Evolutionary conservation across 2,329 filamentous ascomycete genomes (phyloP), one percentile per base, ranked within the genome.

Genomic region (Paecilomyces niveus): DNA sequence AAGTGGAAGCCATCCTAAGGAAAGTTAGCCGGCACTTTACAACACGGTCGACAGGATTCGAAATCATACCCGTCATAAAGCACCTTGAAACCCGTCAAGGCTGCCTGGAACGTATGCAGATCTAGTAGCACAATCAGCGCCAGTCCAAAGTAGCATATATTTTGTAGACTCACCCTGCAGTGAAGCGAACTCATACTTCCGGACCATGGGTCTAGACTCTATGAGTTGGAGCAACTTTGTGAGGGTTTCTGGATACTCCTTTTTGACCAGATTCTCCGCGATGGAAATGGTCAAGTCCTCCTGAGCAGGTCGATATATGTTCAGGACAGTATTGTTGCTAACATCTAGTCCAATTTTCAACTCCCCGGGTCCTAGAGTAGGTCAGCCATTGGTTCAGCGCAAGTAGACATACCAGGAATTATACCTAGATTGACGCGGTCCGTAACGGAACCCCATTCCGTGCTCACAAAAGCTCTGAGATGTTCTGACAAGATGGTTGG

Each of bases 21-120:
- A 26, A 52, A 72, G 24, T 54, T 31, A 54, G 53, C 31, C 13
- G 6, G n/a, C 18, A 11, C 31, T 50, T 8, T 9, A 54, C 72
- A 74, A n/a, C 21, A 8, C 1, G 7, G 15, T 53, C 6, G 7
- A 29, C 15, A 11, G 31, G 50, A 24, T 52, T 15, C 21, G n/a
- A 10, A 52, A 15, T 13, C 50, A 69, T 76, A 77, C 74, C 75
- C 85, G 69, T 91, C 89, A 64, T 87, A 92, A 7, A 89, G 76
- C 15, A 96, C 90, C 26, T 80, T 80, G 72, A 89, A 95, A 0
- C 92, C 90, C 0, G 91, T 96, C 58, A 96, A 78, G 2, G 90
- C 89, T 54, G 81, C 79, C 70, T 96, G 85, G 72, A 96, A 96
- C 7, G 80, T 77, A 70, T 96, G 92, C 10, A 97, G 78, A 64